Evolutionary conservation across 805 yeast species (phyloP).

Genomic region (Teunomyces barrocoloradensis): DNA sequence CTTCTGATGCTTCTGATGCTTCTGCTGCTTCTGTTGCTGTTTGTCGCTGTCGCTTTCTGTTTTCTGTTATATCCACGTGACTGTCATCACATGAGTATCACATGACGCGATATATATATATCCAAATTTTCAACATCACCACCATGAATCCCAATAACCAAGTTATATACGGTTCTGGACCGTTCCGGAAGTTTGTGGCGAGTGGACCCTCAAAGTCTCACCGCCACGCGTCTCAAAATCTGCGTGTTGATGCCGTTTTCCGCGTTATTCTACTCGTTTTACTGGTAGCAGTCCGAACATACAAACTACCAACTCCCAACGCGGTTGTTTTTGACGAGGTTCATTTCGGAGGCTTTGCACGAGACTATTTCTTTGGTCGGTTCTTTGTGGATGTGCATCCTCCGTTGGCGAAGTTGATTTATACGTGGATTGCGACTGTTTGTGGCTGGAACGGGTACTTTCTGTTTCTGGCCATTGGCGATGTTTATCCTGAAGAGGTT

Average conservation of each 20-base stretch:
- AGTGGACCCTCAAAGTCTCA: slow-evolving; percentile 16
- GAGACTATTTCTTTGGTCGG: slow-evolving; percentile 51
- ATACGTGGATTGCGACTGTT: slow-evolving; percentile 50
- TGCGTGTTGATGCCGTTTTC: slow-evolving; percentile 18
- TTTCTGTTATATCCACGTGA: no score
- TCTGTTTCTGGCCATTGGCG: slow-evolving; percentile 44
- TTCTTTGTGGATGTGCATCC: slow-evolving; percentile 74
- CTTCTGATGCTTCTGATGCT: no score
- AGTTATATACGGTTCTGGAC: no score
- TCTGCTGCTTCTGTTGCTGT: no score
- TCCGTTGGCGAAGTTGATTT: slow-evolving; percentile 62
- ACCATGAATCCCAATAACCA: no score
- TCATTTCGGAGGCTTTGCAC: slow-evolving; percentile 39
- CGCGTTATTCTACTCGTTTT: slow-evolving; percentile 20
- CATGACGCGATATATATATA: no score
- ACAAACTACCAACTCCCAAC: slow-evolving; percentile 32
- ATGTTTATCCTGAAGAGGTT: slow-evolving; percentile 29
- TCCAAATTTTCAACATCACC: no score
- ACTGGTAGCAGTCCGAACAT: slow-evolving; percentile 27
- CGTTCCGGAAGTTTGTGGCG: no score
- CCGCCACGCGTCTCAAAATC: slow-evolving; percentile 11
- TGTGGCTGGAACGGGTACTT: slow-evolving; percentile 42
- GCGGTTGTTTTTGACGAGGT: slow-evolving; percentile 50
- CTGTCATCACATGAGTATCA: no score
- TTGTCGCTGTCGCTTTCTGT: no score